phyloP scores from a whole-genome alignment of 2,329 filamentous ascomycete genomes.

The Lecanicillium sp. region DNA sequence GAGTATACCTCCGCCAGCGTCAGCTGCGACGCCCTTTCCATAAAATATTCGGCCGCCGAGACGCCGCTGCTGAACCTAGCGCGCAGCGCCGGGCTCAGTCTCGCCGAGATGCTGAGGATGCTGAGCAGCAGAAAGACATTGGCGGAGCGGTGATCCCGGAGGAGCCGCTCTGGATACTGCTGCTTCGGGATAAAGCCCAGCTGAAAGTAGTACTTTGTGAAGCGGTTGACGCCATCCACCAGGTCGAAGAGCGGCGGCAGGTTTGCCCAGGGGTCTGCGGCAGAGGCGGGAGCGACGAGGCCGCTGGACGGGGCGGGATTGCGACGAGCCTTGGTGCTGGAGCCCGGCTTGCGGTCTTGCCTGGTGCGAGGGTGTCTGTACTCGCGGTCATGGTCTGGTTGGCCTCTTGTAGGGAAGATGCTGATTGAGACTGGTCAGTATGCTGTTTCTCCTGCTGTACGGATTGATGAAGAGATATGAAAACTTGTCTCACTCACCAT shows the following conservation, averaged over 20 bases:
- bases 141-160: slow-evolving; percentile 37
- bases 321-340: slow-evolving; percentile 26
- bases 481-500: slow-evolving; percentile 32
- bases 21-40: slow-evolving; percentile 39
- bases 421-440: slow-evolving; percentile 20
- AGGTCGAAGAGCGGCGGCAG: slow-evolving; percentile 42
- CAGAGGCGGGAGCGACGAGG: slow-evolving; percentile 9
- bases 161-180: slow-evolving; percentile 39
- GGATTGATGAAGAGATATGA: neutral
- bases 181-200: slow-evolving; percentile 51
- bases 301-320: slow-evolving; percentile 6
- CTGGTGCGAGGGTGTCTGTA: slow-evolving; percentile 48
- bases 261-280: slow-evolving; percentile 37
- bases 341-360: slow-evolving; percentile 37
- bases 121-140: slow-evolving; percentile 47
- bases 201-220: slow-evolving; percentile 50
- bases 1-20: slow-evolving; percentile 44
- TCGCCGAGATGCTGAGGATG: slow-evolving; percentile 49
- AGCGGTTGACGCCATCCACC: slow-evolving; percentile 44
- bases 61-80: slow-evolving; percentile 42
- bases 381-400: slow-evolving; percentile 45
- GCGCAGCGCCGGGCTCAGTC: slow-evolving; percentile 42
- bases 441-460: neutral
- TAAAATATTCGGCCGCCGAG: slow-evolving; percentile 45
- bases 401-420: slow-evolving; percentile 43